Conservation (phyloP, 306 rosid species). For the Mucuna pruriens region DNA sequence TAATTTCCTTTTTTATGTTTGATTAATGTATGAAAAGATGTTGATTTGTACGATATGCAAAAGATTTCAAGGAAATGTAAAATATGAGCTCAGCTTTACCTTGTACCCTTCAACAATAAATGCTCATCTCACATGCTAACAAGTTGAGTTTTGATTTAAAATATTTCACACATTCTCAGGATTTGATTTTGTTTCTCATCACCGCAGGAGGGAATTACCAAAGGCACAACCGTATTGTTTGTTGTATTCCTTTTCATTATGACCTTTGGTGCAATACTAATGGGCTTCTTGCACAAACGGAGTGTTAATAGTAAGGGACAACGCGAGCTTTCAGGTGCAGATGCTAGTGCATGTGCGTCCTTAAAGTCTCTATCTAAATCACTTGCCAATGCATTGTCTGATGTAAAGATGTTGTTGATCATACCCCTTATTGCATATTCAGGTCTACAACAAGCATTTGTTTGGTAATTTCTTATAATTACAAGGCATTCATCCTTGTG, state of each 20-base stretch:
- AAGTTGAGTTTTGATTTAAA: constrained; percentile 28
- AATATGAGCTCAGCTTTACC: constrained; percentile 30
- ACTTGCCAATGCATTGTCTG: constrained; percentile 60
- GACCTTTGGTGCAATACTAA: constrained; percentile 76
- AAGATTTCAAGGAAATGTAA: constrained; percentile 26
- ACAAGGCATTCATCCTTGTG: constrained; percentile 33
- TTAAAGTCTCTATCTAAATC: constrained; percentile 61
- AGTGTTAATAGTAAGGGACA: constrained; percentile 48
- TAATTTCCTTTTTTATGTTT: constrained; percentile 4
- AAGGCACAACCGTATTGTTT: constrained; percentile 71
- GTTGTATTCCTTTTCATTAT: constrained; percentile 74
- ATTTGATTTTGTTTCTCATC: constrained; percentile 36
- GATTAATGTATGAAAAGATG: constrained; percentile 16
- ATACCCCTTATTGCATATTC: constrained; percentile 94
- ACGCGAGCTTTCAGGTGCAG: constrained; percentile 44
- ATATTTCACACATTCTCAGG: constrained; percentile 5
- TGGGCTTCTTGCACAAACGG: constrained; percentile 78
- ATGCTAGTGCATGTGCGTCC: constrained; percentile 50
- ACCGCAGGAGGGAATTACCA: constrained; percentile 72
- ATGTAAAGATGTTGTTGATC: constrained; percentile 74
- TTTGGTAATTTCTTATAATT: constrained; percentile 68
- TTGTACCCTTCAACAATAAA: constrained; percentile 13
- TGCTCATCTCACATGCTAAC: constrained; percentile 20
- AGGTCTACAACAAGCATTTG: constrained; percentile 97
- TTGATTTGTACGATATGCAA: constrained; percentile 2